Base-by-base conservation (phyloP, 768 basidiomycete species). In the Naematelia aurantialba region DNA sequence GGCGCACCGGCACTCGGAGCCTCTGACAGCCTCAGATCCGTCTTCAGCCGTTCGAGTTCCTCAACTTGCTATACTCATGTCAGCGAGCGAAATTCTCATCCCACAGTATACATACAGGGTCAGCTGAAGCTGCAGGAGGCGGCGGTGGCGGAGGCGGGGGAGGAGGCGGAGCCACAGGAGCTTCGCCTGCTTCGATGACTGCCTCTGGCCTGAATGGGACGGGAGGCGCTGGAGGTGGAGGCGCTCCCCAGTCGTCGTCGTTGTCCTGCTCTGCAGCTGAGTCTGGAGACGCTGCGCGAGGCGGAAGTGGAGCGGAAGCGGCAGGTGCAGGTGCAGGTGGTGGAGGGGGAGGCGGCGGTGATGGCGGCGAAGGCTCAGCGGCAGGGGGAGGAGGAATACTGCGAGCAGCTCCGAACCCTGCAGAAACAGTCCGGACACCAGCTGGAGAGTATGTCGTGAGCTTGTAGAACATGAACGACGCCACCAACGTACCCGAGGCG, bases 171-270 rank as follows among this genome's bases (percentile, higher is more conserved):
- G 74, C 51, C 4, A 64, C 62, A 45, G 68, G 58, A 27, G 50
- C 58, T n/a, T 31, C 42, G 2, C 39, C 65, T 25, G 63, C 61
- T 17, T 65, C 69, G 1, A 52, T 56, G 12, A 75, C 68, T 2
- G 69, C 68, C 4, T 59, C 80, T 0, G 82, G 82, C 0, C 68
- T 58, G 62, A 83, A 82, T 0, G 83, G 82, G 0, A 76, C 79
- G 2, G 78, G 74, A 1, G 78, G 77, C 2, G 79, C 74, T 3
- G 77, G 76, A 5, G 79, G 78, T 0, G 78, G 73, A 0, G 77
- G 81, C 0, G 81, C 78, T 4, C 69, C 74, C 66, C 73, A 76
- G n/a, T 76, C 77, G 45, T 76, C 75, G 1, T 74, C 70, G 17
- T 73, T 68, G 19, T 72, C 73, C 45, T 75, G 70, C 67, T 75